Evolutionary conservation across 2,329 filamentous ascomycete genomes (phyloP), one percentile per base, ranked within the genome.

Genomic region (Colletotrichum plurivorum): DNA sequence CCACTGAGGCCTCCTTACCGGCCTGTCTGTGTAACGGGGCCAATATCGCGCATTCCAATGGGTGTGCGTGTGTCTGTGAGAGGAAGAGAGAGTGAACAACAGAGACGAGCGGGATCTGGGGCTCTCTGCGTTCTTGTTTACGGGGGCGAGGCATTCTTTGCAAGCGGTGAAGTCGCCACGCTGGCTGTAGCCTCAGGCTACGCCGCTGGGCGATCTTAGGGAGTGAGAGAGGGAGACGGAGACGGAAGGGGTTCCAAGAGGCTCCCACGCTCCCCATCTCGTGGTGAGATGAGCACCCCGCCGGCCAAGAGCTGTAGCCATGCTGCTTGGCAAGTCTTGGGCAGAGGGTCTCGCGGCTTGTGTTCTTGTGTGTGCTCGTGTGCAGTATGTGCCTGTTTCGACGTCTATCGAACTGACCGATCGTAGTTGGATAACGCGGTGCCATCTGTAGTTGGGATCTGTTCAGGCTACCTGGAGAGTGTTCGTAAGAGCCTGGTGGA

Each of bases 231-330:
- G 31, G 31, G 10, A 36, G 31, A 36, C 4, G 31, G 31, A 36
- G 31, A 36, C 22, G 22, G 16, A 52, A 13, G 49, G 9, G 7
- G 49, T 25, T 18, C 18, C 18, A 22, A 20, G 20, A 22, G 46
- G 9, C 31, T 36, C 31, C 22, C 22, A 25, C 22, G 22, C 22
- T 12, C 9, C 46, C 18, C n/a, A 9, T 22, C 18, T 10, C 27
- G 22, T 10, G 22, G 49, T 52, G 22, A 52, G 16, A 13, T 10
- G 13, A 15, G 3, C 25, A 16, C 49, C 49, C 49, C 49, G 16
- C 49, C 22, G 27, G 49, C 49, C 49, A 18, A 31, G 49, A 31
- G 70, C 39, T 72, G 70, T n/a, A 73, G 41, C 4, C 25, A 27
- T 18, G 10, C 13, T 13, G 49, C 49, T 27, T 52, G 49, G 49